A percentile compares a stretch with the other conserved stretches of the same genome.
Conservation (phyloP, 2,329 filamentous ascomycete genomes). For the Boeremia lycopersici region DNA sequence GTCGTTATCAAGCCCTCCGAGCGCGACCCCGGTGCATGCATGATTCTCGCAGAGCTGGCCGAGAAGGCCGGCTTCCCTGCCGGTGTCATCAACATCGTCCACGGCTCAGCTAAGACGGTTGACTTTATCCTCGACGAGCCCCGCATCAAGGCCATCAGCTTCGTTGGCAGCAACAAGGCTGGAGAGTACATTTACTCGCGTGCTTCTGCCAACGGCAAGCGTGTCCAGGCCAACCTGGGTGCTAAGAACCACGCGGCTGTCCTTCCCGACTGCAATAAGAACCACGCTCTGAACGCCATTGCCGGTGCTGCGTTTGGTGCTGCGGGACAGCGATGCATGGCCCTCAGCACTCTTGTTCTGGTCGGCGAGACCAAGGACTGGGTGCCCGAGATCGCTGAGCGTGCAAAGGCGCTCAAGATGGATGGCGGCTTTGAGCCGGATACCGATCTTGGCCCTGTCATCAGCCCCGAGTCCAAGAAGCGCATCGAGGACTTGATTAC, state of each 20-base stretch:
- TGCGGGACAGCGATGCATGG: constrained; percentile 87
- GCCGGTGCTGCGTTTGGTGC: constrained; percentile 84
- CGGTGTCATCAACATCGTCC: constrained; percentile 82
- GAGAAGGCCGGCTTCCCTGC: constrained; percentile 81
- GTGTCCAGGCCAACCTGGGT: constrained; percentile 84
- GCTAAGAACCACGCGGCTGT: constrained; percentile 89
- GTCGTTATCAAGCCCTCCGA: constrained; percentile 86
- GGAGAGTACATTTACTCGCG: constrained; percentile 85
- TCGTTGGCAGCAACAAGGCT: constrained; percentile 86
- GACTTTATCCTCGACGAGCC: constrained; percentile 88
- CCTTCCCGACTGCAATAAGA: constrained; percentile 87
- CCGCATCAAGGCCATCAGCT: constrained; percentile 83
- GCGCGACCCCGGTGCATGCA: constrained; percentile 80
- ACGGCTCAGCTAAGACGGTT: constrained; percentile 79
- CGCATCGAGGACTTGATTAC: constrained; percentile 78
- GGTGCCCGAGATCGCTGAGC: constrained; percentile 77
- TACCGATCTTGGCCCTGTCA: constrained; percentile 81
- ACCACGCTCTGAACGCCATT: constrained; percentile 84
- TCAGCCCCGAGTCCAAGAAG: constrained; percentile 77
- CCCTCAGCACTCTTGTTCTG: constrained; percentile 80
- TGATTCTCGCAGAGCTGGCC: constrained; percentile 82
- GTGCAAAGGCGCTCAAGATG: constrained; percentile 73
- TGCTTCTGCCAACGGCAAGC: constrained; percentile 83
- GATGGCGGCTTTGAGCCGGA: constrained; percentile 82
- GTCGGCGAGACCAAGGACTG: constrained; percentile 85